Percentiles rank a stretch among this genome's conserved stretches.
phyloP scores from a whole-genome alignment of 768 basidiomycete species.

The Boletus bicolor region DNA sequence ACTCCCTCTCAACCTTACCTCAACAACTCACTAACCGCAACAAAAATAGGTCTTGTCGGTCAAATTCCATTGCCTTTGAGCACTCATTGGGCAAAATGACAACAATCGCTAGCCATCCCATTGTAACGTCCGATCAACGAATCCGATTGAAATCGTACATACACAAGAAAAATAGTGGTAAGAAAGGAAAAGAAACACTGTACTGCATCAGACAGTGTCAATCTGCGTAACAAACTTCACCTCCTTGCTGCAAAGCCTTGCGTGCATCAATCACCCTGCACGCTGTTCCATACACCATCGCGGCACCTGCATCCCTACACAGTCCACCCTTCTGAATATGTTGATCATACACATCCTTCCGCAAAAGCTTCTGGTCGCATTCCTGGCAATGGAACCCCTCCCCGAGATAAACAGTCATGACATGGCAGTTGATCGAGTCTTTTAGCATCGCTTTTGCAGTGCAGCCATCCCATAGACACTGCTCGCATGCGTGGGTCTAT shows the following conservation, averaged over 20 bases:
- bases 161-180: background rate
- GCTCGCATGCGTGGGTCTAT: background rate
- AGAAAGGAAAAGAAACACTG: background rate
- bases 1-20: background rate
- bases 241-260: background rate
- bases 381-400: constrained; percentile 6
- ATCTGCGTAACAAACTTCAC: background rate
- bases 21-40: background rate
- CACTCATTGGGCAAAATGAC: background rate
- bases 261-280: background rate
- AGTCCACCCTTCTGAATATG: background rate
- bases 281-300: background rate
- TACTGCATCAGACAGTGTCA: background rate
- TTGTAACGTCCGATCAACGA: too few species aligned
- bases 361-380: background rate
- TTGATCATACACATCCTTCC: constrained; percentile 5
- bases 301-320: background rate
- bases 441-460: background rate
- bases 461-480: constrained; percentile 10
- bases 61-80: background rate
- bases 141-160: background rate
- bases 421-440: constrained; percentile 4
- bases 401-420: constrained; percentile 1
- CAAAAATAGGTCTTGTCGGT: background rate
- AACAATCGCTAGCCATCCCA: background rate